Conservation (phyloP, 2,329 filamentous ascomycete genomes). For the Clarireedia hainanense region DNA sequence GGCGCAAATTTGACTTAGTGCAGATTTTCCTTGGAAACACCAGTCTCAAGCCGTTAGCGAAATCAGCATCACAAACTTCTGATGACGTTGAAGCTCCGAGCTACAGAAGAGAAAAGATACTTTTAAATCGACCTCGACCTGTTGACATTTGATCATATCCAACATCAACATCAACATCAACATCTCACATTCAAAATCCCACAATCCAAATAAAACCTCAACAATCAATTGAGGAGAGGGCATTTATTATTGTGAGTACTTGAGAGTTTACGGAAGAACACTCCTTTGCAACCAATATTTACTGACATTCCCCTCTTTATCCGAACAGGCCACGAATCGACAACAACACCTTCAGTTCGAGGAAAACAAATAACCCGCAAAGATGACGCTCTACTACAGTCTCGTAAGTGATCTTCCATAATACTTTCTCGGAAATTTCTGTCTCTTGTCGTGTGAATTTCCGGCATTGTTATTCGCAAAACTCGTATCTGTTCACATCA, state of each 20-base stretch:
- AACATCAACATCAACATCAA: neutral
- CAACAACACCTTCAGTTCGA: constrained; percentile 6
- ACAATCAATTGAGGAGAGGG: neutral
- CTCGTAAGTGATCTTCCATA: constrained; percentile 33
- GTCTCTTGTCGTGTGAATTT: neutral
- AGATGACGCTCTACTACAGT: constrained; percentile 45
- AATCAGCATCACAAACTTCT: neutral
- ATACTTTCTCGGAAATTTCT: neutral
- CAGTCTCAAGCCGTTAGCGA: neutral
- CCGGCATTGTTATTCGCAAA: neutral
- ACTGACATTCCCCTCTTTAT: constrained; percentile 1
- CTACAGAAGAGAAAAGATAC: constrained; percentile 3
- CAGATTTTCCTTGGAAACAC: constrained; percentile 8
- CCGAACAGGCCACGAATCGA: constrained; percentile 19
- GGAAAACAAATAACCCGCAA: constrained; percentile 20
- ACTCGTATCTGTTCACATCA: constrained; percentile 1
- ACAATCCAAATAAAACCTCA: neutral
- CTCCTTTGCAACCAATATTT: neutral
- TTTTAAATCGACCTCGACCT: neutral
- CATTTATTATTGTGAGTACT: constrained; percentile 1
- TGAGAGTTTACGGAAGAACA: neutral
- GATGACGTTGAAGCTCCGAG: constrained; percentile 16
- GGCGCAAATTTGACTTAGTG: neutral
- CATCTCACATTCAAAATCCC: neutral
- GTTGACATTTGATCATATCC: constrained; percentile 2